Base-by-base conservation (phyloP, 1,139 yeast species). In the Kodamaea sp. region DNA sequence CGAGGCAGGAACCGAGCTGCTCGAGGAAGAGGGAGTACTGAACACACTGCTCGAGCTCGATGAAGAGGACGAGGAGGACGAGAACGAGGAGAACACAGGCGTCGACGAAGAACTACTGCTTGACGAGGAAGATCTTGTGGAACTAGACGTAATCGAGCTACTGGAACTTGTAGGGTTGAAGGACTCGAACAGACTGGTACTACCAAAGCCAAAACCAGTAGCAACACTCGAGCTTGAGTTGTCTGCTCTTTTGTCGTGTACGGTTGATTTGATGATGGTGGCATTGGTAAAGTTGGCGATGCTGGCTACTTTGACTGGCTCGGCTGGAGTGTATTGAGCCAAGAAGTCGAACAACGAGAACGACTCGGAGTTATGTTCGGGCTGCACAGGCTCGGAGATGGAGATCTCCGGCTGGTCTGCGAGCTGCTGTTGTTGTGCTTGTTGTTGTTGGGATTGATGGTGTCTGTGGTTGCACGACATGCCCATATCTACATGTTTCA, bases 11-110 rank as follows among this genome's bases (percentile, higher is more conserved):
- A 26, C 28, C 4, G 28, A 26, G 7, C 22, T 7, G 9, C 8
- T 7, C 8, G 9, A 18, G 21, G 21, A 7, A 9, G 21, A 6
- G 6, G 21, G 9, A 6, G 21, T 7, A 9, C 21, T 18, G n/a
- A n/a, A n/a, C 9, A 9, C 6, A 10, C 33, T 25, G 6, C 30
- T 26, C 12, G 29, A 13, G 18, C 22, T 27, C 19, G 32, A 15
- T 11, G 35, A 15, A 11, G 21, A 15, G 20, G 27, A 22, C n/a
- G 26, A 11, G 19, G 19, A 13, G 22, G 15, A 25, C 7, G 28
- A n/a, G 2, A 15, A 9, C 11, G 29, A 21, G n/a, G n/a, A n/a
- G n/a, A n/a, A n/a, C n/a, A n/a, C n/a, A n/a, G n/a, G n/a, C n/a
- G n/a, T n/a, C n/a, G n/a, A n/a, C n/a, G n/a, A n/a, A n/a, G n/a